phyloP scores from a whole-genome alignment of 1,139 yeast genomes.

The Hemisphaericaspora subhashii region DNA sequence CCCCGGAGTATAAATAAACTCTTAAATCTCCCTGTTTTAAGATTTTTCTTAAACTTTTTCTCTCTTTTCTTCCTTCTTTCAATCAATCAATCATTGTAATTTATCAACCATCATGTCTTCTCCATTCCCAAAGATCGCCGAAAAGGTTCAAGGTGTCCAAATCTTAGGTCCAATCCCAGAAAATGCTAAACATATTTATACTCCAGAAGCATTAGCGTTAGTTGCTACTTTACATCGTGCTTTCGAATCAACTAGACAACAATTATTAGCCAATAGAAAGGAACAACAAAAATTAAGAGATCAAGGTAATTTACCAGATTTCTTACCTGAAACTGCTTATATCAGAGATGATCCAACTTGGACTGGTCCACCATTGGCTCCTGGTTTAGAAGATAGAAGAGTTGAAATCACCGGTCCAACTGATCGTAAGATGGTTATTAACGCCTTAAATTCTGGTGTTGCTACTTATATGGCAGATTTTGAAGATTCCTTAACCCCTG shows the following conservation, averaged over 20 bases:
- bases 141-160: constrained; percentile 62
- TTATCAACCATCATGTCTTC: constrained; percentile 30
- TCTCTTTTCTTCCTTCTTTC: neutral
- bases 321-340: constrained; percentile 67
- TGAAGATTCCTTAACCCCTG: constrained; percentile 94
- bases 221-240: constrained; percentile 74
- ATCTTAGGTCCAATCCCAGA: constrained; percentile 63
- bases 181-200: constrained; percentile 60
- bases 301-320: constrained; percentile 68
- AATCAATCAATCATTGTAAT: neutral
- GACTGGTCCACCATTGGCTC: constrained; percentile 79
- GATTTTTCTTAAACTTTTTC: neutral
- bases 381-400: constrained; percentile 74
- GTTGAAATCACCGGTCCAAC: constrained; percentile 90
- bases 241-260: constrained; percentile 61
- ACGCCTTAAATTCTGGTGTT: constrained; percentile 85
- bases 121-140: constrained; percentile 55
- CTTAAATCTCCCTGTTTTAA: neutral
- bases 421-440: constrained; percentile 90
- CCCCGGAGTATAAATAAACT: constrained; percentile 2
- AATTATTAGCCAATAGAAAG: constrained; percentile 59
- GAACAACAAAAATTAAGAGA: constrained; percentile 63
- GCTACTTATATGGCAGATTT: constrained; percentile 95
- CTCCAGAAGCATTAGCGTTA: constrained; percentile 69
- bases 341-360: constrained; percentile 74